Evolutionary conservation across 2,329 filamentous ascomycete species (phyloP).

Genomic region (Xylariaceae sp.): DNA sequence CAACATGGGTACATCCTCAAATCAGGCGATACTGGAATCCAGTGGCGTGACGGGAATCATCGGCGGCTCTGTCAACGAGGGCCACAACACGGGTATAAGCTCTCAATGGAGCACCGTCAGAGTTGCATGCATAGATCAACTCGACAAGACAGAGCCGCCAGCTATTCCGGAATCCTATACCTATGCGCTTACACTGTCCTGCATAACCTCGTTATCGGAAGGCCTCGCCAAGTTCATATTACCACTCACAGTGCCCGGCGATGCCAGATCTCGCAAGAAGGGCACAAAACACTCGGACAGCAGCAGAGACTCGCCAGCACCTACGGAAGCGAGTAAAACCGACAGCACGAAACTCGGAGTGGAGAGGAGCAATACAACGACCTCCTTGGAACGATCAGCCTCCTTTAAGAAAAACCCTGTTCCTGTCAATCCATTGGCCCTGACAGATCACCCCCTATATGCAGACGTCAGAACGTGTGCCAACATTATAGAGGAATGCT

Average conservation of each 20-base stretch:
- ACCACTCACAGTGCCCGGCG: conserved; percentile 78
- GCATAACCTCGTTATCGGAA: conserved; percentile 85
- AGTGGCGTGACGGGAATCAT: conserved; percentile 86
- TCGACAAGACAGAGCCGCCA: conserved; percentile 86
- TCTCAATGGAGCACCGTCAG: conserved; percentile 85
- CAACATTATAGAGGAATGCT: conserved; percentile 81
- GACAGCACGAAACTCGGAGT: conserved; percentile 31
- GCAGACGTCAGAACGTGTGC: conserved; percentile 71
- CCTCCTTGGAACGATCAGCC: conserved; percentile 51
- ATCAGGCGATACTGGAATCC: conserved; percentile 85
- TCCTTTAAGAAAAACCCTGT: conserved; percentile 72
- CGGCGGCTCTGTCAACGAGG: conserved; percentile 62
- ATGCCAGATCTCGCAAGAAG: conserved; percentile 52
- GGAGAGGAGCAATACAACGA: conserved; percentile 26
- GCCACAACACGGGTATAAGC: conserved; percentile 72
- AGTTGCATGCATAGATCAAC: conserved; percentile 84
- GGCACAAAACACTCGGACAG: conserved; percentile 39
- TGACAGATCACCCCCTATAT: conserved; percentile 67
- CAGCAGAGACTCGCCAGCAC: conserved; percentile 40
- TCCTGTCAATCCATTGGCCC: conserved; percentile 74
- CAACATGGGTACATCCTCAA: conserved; percentile 55
- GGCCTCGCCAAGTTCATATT: conserved; percentile 89
- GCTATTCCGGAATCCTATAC: conserved; percentile 85
- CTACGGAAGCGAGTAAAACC: conserved; percentile 33
- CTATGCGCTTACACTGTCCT: conserved; percentile 82